Evolutionary conservation across 306 rosid genomes (phyloP).

Genomic region (Astragalus glycyphyllos): DNA sequence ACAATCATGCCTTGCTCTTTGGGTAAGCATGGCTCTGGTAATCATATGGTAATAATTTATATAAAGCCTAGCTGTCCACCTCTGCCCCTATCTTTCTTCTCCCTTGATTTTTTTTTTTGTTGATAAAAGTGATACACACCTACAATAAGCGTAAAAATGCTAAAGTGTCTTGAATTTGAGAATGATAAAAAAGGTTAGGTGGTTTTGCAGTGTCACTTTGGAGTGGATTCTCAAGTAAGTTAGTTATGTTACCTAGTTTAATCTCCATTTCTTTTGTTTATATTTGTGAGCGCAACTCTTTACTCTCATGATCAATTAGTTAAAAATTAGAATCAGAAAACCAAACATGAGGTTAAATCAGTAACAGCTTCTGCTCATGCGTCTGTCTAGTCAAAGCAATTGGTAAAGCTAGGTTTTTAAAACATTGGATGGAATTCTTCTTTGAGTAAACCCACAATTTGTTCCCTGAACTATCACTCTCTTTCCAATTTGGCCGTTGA

Average conservation of each 20-base stretch:
- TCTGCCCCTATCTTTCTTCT: neutral
- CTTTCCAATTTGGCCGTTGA: too few relatives aligned
- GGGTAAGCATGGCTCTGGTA: neutral
- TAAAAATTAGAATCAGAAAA: neutral
- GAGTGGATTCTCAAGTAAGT: neutral
- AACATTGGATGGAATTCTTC: neutral
- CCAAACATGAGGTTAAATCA: neutral
- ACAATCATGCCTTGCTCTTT: neutral
- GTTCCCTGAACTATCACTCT: too few relatives aligned
- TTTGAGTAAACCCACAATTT: too few relatives aligned
- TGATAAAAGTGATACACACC: neutral
- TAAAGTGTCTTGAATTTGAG: neutral
- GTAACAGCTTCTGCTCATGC: neutral
- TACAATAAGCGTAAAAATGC: neutral
- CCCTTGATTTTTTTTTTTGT: neutral
- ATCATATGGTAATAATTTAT: slow-evolving; percentile 2
- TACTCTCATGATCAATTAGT: slow-evolving; percentile 4
- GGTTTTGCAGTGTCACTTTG: neutral
- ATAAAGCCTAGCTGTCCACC: neutral
- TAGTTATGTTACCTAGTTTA: neutral
- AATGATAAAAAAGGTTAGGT: neutral
- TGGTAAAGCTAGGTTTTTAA: neutral
- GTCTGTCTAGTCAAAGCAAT: neutral
- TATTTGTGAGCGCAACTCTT: neutral
- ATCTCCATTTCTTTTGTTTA: neutral